Evolutionary conservation across 2,329 filamentous ascomycete genomes (phyloP).

Genomic region (Dactylella cylindrospora): DNA sequence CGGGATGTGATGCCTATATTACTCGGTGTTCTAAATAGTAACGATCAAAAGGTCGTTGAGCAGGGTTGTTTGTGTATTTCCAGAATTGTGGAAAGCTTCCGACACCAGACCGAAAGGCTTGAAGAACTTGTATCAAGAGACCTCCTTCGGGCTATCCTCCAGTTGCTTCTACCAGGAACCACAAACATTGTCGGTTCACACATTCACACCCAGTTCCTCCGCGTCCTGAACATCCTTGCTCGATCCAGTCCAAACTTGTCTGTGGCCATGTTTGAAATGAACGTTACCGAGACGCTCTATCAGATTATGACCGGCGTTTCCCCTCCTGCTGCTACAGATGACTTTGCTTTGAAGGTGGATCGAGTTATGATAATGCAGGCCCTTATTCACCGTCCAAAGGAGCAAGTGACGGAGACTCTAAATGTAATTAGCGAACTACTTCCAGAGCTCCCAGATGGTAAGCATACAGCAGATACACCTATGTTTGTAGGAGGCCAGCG

Average conservation of each 20-base stretch:
- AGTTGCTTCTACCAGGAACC: constrained; percentile 85
- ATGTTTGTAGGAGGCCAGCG: constrained; percentile 51
- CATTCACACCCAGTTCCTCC: constrained; percentile 94
- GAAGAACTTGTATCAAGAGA: constrained; percentile 91
- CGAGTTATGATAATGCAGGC: constrained; percentile 99
- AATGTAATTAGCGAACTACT: constrained; percentile 96
- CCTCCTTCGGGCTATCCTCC: constrained; percentile 78
- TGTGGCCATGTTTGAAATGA: constrained; percentile 89
- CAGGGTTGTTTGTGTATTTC: constrained; percentile 95
- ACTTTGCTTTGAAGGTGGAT: constrained; percentile 82
- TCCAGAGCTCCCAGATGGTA: constrained; percentile 67
- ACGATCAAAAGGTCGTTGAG: constrained; percentile 93
- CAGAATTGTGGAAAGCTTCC: constrained; percentile 95
- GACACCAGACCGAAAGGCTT: constrained; percentile 78
- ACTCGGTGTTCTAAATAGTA: constrained; percentile 84
- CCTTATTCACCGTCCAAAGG: constrained; percentile 87
- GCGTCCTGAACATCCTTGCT: constrained; percentile 85
- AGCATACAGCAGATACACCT: constrained; percentile 50
- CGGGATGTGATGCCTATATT: constrained; percentile 95
- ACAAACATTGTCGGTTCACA: constrained; percentile 92
- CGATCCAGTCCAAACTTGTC: constrained; percentile 84
- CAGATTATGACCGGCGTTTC: constrained; percentile 96
- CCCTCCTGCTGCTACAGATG: constrained; percentile 74
- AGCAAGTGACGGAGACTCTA: constrained; percentile 94
- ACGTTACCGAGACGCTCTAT: constrained; percentile 94